These are phyloP conservation scores for Fusarium concolor DNA, from an alignment of 2,329 filamentous ascomycete genomes.

Conservation along the genomic window DNA sequence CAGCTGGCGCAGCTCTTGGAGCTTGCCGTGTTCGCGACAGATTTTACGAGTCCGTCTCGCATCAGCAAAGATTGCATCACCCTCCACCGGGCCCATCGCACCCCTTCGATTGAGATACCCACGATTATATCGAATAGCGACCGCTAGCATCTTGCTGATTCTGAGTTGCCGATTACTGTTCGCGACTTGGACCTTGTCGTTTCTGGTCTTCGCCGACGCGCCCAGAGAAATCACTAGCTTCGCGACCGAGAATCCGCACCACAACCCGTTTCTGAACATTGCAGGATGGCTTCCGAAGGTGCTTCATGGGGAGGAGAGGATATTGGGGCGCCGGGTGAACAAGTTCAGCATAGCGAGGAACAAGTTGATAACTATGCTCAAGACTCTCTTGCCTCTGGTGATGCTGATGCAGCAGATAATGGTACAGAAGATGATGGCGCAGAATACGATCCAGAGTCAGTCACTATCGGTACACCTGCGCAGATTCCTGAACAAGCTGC, in stretches of 20 bases:
- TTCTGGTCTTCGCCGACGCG: constrained; percentile 24
- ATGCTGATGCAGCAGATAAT: constrained; percentile 61
- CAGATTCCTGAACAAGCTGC: constrained; percentile 51
- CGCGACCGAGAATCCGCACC: constrained; percentile 14
- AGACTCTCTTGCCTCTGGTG: constrained; percentile 62
- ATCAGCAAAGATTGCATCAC: constrained; percentile 18
- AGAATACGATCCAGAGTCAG: constrained; percentile 70
- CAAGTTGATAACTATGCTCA: constrained; percentile 63
- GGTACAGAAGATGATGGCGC: constrained; percentile 65
- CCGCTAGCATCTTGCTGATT: not conserved
- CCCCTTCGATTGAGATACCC: constrained; percentile 7
- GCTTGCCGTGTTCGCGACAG: constrained; percentile 37
- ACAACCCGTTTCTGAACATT: constrained; percentile 18
- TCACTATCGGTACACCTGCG: constrained; percentile 57
- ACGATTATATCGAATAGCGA: not conserved
- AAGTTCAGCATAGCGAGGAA: constrained; percentile 66
- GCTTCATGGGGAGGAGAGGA: constrained; percentile 65
- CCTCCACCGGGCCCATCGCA: constrained; percentile 6
- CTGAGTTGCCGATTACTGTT: not conserved
- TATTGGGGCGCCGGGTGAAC: constrained; percentile 66
- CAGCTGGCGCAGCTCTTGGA: constrained; percentile 32
- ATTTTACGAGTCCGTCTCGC: constrained; percentile 20
- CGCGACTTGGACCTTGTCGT: constrained; percentile 13
- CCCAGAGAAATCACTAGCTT: constrained; percentile 17
- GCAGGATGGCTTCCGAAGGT: constrained; percentile 55